These are phyloP conservation scores for Trichosporon sp. DNA, from an alignment of 1,284 basidiomycete genomes.

Conservation along the genomic window DNA sequence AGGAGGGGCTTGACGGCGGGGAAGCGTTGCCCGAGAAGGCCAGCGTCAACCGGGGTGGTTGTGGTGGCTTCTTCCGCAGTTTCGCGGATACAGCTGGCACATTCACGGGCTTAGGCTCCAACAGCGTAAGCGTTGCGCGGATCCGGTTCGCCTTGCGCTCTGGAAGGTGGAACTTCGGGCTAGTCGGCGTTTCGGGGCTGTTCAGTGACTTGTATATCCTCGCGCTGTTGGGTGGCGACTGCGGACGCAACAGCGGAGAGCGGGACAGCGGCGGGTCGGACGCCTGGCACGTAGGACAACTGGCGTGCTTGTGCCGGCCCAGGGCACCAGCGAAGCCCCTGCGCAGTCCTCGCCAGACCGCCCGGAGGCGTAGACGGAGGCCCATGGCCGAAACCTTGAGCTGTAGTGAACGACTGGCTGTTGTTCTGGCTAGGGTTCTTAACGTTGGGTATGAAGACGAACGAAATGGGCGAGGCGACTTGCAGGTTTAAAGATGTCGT, in stretches of 20 bases:
- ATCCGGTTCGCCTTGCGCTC: not conserved
- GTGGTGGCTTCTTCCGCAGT: not conserved
- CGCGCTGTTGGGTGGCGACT: not conserved
- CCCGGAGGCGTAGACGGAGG: not conserved
- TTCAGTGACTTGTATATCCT: not conserved
- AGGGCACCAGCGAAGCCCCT: not conserved
- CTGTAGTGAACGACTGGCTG: not conserved
- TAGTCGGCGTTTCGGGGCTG: not conserved
- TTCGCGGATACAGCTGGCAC: not conserved
- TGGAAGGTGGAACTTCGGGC: not conserved
- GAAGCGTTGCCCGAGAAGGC: not conserved
- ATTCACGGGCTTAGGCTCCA: not conserved
- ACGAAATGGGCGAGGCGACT: not conserved
- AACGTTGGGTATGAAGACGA: not conserved
- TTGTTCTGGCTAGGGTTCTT: not conserved
- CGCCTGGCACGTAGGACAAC: not conserved
- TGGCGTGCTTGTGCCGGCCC: not conserved
- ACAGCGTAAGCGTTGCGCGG: not conserved
- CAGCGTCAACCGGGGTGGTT: not conserved
- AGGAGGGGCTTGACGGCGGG: not conserved
- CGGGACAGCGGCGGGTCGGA: not conserved
- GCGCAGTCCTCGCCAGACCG: not conserved
- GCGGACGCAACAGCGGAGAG: not conserved
- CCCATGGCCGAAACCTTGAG: not conserved
- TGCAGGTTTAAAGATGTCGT: not conserved